A percentile compares a stretch with the other conserved stretches of the same genome.
phyloP scores from a whole-genome alignment of 441 rosid species.

The Iberis amara region DNA sequence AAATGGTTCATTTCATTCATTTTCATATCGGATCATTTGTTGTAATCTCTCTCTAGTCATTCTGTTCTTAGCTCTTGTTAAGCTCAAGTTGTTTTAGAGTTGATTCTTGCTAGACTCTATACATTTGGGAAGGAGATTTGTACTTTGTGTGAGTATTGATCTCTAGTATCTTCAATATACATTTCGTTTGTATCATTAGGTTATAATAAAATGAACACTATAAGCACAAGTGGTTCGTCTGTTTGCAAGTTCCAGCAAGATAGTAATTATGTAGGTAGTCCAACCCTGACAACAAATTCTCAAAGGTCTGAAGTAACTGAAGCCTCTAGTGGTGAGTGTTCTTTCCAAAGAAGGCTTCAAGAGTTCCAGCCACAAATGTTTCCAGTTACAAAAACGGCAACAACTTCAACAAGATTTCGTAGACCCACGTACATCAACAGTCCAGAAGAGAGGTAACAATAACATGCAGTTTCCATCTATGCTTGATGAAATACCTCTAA shows the following conservation, averaged over 20 bases:
- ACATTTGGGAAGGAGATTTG: too few species aligned
- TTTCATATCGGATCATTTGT: too few species aligned
- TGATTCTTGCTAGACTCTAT: too few species aligned
- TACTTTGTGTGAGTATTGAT: too few species aligned
- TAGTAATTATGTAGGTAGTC: slow-evolving; percentile 34
- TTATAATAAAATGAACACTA: slow-evolving; percentile 29
- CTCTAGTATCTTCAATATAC: too few species aligned
- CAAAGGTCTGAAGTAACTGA: slow-evolving; percentile 32
- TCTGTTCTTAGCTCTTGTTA: too few species aligned
- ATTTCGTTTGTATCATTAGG: too few species aligned
- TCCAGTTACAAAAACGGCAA: slow-evolving; percentile 44
- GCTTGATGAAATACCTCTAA: slow-evolving; percentile 43
- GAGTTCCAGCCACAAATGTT: slow-evolving; percentile 21
- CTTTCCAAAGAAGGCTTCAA: neutral
- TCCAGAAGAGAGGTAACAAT: slow-evolving; percentile 30
- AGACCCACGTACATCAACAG: slow-evolving; percentile 32
- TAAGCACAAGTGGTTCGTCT: slow-evolving; percentile 25
- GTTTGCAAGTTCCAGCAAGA: slow-evolving; percentile 33
- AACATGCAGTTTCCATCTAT: slow-evolving; percentile 35
- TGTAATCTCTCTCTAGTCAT: too few species aligned
- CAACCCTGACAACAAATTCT: slow-evolving; percentile 39
- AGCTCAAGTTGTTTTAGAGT: too few species aligned
- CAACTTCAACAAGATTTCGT: slow-evolving; percentile 47
- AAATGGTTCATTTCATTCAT: too few species aligned
- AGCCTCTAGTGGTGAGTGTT: neutral